These are phyloP conservation scores for Colletotrichum lupini DNA, from an alignment of 2,329 filamentous ascomycete species.

Conservation along the genomic window DNA sequence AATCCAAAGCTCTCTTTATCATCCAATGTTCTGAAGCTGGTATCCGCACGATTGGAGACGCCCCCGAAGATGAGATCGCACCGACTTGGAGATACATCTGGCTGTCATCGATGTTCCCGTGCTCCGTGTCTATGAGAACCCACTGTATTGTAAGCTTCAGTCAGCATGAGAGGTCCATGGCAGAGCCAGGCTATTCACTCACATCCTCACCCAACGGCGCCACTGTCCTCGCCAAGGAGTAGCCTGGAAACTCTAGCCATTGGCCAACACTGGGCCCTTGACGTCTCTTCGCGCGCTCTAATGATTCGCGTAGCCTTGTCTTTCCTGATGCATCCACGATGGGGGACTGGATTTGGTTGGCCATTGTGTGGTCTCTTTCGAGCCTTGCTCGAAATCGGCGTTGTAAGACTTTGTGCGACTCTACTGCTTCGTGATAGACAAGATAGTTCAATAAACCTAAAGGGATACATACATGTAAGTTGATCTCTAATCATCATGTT, in stretches of 20 bases:
- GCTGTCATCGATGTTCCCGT: slow-evolving; percentile 15
- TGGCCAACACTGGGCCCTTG: slow-evolving; percentile 44
- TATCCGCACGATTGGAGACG: slow-evolving; percentile 7
- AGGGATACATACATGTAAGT: neutral
- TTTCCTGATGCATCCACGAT: slow-evolving; percentile 44
- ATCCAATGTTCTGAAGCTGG: slow-evolving; percentile 11
- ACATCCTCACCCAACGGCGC: slow-evolving; percentile 45
- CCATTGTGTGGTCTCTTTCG: slow-evolving; percentile 10
- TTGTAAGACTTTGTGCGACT: neutral
- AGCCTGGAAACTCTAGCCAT: slow-evolving; percentile 46
- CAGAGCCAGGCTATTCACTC: slow-evolving; percentile 10
- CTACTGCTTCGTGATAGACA: neutral
- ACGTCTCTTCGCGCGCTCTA: slow-evolving; percentile 42
- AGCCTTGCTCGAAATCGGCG: too few relatives aligned
- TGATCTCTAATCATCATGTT: neutral
- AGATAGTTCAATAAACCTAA: too few relatives aligned
- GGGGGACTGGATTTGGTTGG: slow-evolving; percentile 34
- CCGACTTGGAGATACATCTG: slow-evolving; percentile 13
- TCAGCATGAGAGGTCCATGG: neutral
- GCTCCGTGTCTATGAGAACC: slow-evolving; percentile 16
- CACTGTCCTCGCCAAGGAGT: slow-evolving; percentile 44
- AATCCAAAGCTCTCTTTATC: slow-evolving; percentile 53
- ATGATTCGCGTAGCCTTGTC: slow-evolving; percentile 41
- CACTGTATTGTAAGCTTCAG: neutral
- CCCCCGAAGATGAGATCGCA: slow-evolving; percentile 8